Evolutionary conservation across 2,329 filamentous ascomycete species (phyloP).

Genomic region (Didymella keratinophila): DNA sequence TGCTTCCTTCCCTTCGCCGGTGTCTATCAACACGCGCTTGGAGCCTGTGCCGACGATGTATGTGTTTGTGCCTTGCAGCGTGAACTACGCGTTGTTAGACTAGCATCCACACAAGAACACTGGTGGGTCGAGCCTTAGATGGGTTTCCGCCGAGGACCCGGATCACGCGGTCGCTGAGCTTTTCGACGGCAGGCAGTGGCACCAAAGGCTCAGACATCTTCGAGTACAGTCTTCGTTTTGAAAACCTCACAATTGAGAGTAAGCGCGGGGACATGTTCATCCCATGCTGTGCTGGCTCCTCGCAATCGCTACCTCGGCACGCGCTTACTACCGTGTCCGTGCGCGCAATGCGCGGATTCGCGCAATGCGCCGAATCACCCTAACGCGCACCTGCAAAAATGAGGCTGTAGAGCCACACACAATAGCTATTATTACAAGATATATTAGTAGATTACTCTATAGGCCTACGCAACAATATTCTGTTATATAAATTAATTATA

Average conservation of each 20-base stretch:
- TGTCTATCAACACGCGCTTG: slow-evolving; percentile 83
- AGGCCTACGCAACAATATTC: no score
- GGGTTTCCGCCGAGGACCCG: slow-evolving; percentile 91
- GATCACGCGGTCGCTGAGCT: slow-evolving; percentile 78
- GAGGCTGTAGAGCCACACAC: no score
- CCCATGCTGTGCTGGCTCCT: slow-evolving; percentile 11
- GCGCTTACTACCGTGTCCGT: no score
- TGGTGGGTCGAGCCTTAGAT: slow-evolving; percentile 67
- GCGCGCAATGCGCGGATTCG: no score
- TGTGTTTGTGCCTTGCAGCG: slow-evolving; percentile 87
- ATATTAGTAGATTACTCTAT: no score
- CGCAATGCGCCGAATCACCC: no score
- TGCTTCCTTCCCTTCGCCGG: slow-evolving; percentile 77
- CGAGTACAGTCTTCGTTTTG: slow-evolving; percentile 34
- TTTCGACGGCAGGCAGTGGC: slow-evolving; percentile 75
- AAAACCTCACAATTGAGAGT: slow-evolving; percentile 31
- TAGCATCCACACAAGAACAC: background rate
- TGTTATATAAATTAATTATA: no score
- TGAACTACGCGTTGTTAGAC: slow-evolving; percentile 63
- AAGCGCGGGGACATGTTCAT: slow-evolving; percentile 37
- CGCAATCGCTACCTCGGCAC: slow-evolving; percentile 32
- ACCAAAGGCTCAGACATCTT: slow-evolving; percentile 70
- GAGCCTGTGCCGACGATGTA: slow-evolving; percentile 84
- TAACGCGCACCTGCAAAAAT: no score
- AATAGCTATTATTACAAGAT: no score